A percentile compares a stretch with the other conserved stretches of the same genome.
phyloP scores from a whole-genome alignment of 208 protist species.

The Leishmania lainsoni region DNA sequence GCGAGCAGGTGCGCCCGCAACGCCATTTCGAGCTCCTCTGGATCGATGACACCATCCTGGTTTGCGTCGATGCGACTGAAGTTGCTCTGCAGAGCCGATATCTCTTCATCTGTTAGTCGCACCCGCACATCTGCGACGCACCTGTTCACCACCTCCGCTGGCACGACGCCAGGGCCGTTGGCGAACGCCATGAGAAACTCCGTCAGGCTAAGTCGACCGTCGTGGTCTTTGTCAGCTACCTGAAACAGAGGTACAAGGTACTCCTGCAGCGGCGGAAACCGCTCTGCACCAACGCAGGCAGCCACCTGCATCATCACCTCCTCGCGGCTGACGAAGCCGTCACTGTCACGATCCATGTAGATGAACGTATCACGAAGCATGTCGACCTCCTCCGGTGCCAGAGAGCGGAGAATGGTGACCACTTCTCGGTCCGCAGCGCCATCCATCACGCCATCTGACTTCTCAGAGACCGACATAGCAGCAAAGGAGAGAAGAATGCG shows the following conservation, averaged over 20 bases:
- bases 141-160: conserved; percentile 83
- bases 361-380: conserved; percentile 92
- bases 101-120: conserved; percentile 81
- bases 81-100: conserved; percentile 72
- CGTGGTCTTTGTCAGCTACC: conserved; percentile 77
- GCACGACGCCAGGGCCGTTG: conserved; percentile 76
- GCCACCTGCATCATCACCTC: conserved; percentile 62
- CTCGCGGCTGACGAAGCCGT: conserved; percentile 62
- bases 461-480: conserved; percentile 4
- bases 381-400: conserved; percentile 81
- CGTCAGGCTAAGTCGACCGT: conserved; percentile 60
- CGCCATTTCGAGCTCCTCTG: conserved; percentile 62
- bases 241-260: conserved; percentile 75
- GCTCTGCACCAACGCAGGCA: conserved; percentile 48
- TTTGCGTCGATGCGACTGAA: conserved; percentile 77
- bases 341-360: conserved; percentile 82
- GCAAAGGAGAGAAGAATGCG: conserved; percentile 10
- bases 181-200: conserved; percentile 84
- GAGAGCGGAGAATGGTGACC: conserved; percentile 38
- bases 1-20: conserved; percentile 50
- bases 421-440: conserved; percentile 29
- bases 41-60: conserved; percentile 70
- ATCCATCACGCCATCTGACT: conserved; percentile 8
- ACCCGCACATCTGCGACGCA: conserved; percentile 78
- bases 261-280: conserved; percentile 52